Conservation (phyloP, 2,329 filamentous ascomycete species). For the Colletotrichum trifolii region DNA sequence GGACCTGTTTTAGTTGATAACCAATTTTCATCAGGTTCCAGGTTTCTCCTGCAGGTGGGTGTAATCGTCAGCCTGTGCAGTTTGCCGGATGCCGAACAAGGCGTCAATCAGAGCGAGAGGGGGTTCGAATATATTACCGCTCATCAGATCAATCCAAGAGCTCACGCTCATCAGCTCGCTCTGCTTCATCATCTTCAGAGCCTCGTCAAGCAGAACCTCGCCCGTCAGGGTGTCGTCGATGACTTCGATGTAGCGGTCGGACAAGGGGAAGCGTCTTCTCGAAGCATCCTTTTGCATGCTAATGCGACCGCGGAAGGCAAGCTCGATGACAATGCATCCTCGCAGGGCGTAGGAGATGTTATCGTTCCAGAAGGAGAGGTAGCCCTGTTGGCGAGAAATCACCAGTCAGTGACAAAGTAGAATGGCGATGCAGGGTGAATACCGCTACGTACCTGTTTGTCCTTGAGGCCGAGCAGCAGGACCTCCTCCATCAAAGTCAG, state of each 20-base stretch:
- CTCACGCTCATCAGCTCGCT: constrained; percentile 99
- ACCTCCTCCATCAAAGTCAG: constrained; percentile 99
- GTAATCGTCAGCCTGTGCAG: constrained; percentile 21
- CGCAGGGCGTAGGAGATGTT: constrained; percentile 98
- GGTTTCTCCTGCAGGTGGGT: constrained; percentile 80
- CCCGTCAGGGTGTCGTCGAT: constrained; percentile 96
- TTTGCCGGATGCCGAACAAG: constrained; percentile 17
- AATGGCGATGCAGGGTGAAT: constrained; percentile 4
- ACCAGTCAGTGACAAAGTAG: constrained; percentile 15
- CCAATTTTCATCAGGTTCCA: constrained; percentile 99
- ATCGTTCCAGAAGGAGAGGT: constrained; percentile 99
- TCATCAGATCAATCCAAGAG: constrained; percentile 99
- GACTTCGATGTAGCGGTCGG: constrained; percentile 95
- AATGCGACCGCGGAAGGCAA: constrained; percentile 94
- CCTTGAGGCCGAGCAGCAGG: constrained; percentile 92
- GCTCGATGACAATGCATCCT: constrained; percentile 97
- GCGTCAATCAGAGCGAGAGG: constrained; percentile 40
- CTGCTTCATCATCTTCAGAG: constrained; percentile 99
- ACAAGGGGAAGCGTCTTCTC: constrained; percentile 89
- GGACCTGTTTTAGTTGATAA: constrained; percentile 99
- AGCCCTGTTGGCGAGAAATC: constrained; percentile 70
- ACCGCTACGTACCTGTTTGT: constrained; percentile 85
- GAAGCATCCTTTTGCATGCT: constrained; percentile 98
- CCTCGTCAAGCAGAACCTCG: constrained; percentile 96
- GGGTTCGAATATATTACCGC: constrained; percentile 68